Evolutionary conservation across 2,329 filamentous ascomycete genomes (phyloP).

Genomic region (Venturia oleaginea): DNA sequence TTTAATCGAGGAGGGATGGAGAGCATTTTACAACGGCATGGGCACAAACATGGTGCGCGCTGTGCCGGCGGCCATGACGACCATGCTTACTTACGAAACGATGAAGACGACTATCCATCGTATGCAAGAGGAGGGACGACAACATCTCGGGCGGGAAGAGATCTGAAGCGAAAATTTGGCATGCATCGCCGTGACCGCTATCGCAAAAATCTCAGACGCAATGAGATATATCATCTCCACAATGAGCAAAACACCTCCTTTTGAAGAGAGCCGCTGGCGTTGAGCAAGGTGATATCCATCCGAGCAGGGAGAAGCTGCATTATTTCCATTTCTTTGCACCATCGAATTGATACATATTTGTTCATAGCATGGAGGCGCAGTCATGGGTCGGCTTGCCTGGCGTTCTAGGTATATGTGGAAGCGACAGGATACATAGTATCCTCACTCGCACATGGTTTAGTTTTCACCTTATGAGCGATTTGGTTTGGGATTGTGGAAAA

Average conservation of each 20-base stretch:
- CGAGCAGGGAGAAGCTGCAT: background rate
- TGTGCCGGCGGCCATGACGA: constrained; percentile 90
- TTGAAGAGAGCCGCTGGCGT: background rate
- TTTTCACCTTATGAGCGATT: background rate
- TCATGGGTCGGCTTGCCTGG: background rate
- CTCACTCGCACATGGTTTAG: background rate
- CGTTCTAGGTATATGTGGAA: background rate
- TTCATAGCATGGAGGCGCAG: background rate
- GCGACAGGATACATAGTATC: background rate
- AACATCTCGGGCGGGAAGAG: background rate
- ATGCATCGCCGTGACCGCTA: background rate
- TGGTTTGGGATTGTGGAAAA: background rate
- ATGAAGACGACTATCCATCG: constrained; percentile 46
- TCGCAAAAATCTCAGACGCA: background rate
- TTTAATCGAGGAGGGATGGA: constrained; percentile 83
- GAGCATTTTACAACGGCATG: constrained; percentile 93
- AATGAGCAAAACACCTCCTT: background rate
- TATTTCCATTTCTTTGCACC: background rate
- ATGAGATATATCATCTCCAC: background rate
- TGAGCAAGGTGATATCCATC: background rate
- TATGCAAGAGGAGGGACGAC: constrained; percentile 43
- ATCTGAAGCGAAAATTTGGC: background rate
- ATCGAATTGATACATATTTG: background rate
- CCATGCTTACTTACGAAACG: constrained; percentile 94
- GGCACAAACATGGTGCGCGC: constrained; percentile 96